Percentiles rank a stretch among this genome's conserved stretches.
These are phyloP conservation scores for Plasmodium knowlesi DNA, from an alignment of 169 alveolate species.

Conservation along the genomic window DNA sequence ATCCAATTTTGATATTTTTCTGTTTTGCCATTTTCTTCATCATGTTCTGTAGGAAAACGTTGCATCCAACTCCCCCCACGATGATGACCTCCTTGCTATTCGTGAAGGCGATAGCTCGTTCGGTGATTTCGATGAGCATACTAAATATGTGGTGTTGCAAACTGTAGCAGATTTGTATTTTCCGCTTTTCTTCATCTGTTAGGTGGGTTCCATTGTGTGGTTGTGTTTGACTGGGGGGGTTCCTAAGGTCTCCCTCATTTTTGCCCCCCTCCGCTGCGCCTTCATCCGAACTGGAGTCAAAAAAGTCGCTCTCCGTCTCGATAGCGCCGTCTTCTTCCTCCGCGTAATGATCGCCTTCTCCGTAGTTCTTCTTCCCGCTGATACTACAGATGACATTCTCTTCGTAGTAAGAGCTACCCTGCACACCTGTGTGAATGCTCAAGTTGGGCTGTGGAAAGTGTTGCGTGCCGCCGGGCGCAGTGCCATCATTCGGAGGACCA, in stretches of 20 bases:
- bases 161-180: constrained; percentile 93
- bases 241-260: not conserved
- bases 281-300: constrained; percentile 16
- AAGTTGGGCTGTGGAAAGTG: not conserved
- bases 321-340: constrained; percentile 47
- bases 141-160: constrained; percentile 97
- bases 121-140: constrained; percentile 98
- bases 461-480: not conserved
- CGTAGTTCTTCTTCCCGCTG: constrained; percentile 37
- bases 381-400: constrained; percentile 32
- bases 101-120: constrained; percentile 98
- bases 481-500: not conserved
- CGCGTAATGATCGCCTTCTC: constrained; percentile 1
- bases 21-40: constrained; percentile 95
- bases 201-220: constrained; percentile 72
- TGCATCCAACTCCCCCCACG: constrained; percentile 99
- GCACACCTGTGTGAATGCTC: constrained; percentile 1
- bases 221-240: not conserved
- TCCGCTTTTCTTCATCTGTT: constrained; percentile 78
- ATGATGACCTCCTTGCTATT: constrained; percentile 94
- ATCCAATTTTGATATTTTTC: constrained; percentile 96
- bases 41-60: constrained; percentile 96
- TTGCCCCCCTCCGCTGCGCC: constrained; percentile 71
- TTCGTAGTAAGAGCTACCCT: constrained; percentile 68
- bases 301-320: constrained; percentile 55